Base-by-base conservation (phyloP, 345 rosid species). In the Adansonia digitata region DNA sequence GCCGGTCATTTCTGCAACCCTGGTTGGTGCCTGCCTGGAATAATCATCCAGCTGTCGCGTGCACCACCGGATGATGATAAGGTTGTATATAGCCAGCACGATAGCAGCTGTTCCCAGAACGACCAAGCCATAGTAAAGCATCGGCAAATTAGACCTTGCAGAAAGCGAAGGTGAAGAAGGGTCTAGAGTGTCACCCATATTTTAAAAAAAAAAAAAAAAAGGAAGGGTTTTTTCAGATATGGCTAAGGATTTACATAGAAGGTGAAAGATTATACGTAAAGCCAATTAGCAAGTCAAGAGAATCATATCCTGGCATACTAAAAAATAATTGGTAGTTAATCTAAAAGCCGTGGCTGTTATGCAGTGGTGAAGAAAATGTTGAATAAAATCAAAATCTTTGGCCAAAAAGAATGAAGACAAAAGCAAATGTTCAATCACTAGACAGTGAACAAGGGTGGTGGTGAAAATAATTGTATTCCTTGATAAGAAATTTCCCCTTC, bases 41-140 rank as follows among this genome's bases (percentile, higher is more conserved):
- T 74, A 68, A 18, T 62, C 52, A 17, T 18, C 70, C 2, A 60
- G 75, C 9, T 66, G 29, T n/a, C n/a, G n/a, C 7, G 77, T 56
- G 81, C 88, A 80, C 81, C 85, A 84, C 72, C 56, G 73, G 69
- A 86, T 73, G 69, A 84, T 22, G 57, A 84, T 53, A 37, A 86
- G 69, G 60, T 86, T 86, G 74, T 80, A 82, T 14, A 73, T 2
- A 65, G 65, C 79, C 11, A 86, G 77, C 2, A 77, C 48, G 10
- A 80, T 5, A 20, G 82, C 84, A 1, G 87, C 79, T 12, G 85
- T 75, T 53, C 83, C 85, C 2, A 80, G 80, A 7, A 84, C 81
- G 2, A 56, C 66, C 0, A 89, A 82, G 68, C 88, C 86, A 18
- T 85, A 85, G 49, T 87, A 89, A 10, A 85, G 74, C 86, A 84